Conservation (phyloP, 2,329 filamentous ascomycete species). For the Alternaria infectoria region DNA sequence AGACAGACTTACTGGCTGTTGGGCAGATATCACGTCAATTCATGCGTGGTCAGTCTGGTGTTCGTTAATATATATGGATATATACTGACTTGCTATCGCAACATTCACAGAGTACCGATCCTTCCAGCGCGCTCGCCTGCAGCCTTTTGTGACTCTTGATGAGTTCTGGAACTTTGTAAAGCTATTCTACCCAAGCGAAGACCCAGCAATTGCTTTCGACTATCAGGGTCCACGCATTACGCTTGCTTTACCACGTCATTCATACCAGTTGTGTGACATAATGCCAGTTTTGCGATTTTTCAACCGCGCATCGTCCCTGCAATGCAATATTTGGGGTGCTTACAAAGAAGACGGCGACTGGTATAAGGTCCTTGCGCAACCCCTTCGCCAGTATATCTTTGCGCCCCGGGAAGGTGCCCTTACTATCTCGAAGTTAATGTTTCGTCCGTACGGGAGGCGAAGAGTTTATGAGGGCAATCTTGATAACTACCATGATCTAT, state of each 20-base stretch:
- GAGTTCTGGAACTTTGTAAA: not conserved
- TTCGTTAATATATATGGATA: rapidly evolving
- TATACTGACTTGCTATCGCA: not conserved
- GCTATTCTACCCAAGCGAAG: not conserved
- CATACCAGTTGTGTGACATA: not conserved
- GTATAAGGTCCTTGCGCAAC: rapidly evolving
- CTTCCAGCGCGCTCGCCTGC: not conserved
- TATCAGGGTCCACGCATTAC: not conserved
- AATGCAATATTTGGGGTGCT: not conserved
- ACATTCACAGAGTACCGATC: not conserved
- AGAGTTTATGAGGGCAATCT: not conserved
- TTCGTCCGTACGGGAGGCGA: not conserved
- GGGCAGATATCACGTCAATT: not conserved
- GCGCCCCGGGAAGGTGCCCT: not conserved
- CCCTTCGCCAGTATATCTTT: not conserved
- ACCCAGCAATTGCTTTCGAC: rapidly evolving
- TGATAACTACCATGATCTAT: not conserved
- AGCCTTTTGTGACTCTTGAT: not conserved
- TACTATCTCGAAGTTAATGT: not conserved
- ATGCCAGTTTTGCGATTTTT: not conserved
- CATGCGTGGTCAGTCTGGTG: not conserved
- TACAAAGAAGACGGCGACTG: no score
- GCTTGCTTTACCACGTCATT: not conserved
- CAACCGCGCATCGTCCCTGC: not conserved
- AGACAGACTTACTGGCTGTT: not conserved